Base-by-base conservation (phyloP, 2,329 filamentous ascomycete genomes). In the Cladorrhinum sp. region DNA sequence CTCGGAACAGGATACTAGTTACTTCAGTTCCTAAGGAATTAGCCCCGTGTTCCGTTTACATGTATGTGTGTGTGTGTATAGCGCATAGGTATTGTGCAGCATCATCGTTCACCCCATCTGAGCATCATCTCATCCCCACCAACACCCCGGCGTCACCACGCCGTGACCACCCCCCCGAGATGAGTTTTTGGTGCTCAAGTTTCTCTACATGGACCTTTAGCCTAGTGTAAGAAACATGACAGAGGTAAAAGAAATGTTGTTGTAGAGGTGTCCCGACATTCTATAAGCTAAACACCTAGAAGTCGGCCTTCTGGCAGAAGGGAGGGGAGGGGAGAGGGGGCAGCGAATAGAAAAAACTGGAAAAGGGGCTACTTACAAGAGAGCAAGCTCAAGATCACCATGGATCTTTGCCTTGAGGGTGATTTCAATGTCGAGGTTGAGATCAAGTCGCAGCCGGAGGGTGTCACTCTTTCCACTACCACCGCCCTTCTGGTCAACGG, bases 351-450 rank as follows among this genome's bases (percentile, higher is more conserved):
- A 49, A 56, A 45, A 50, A 41, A 22, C 41, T 49, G 49, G 16
- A 38, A 61, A 27, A 62, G 57, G 57, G 59, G 48, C 10, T 57
- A 79, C 81, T 74, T 76, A 84, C 81, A 84, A 76, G 67, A 95
- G 80, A 65, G 87, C 88, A 65, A 95, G 75, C 32, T 90, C 92
- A 65, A 96, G 76, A 77, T 96, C 92, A 70, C 92, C 92, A 69
- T 92, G 87, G 66, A 95, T 92, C 74, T 88, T 88, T 20, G 91
- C 91, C 80, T 95, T 95, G 63, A 95, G 81, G 69, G 92, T 88
- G 63, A 95, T 90, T 74, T 95, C 91, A 54, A 95, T 82, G 66
- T 95, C 91, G 60, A 95, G 79, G 74, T 95, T 95, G 59, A 92
- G 80, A 70, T 95, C 91, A 22, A 95, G 77, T 38, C 87, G 83